Evolutionary conservation across 2,329 filamentous ascomycete genomes (phyloP).

Genomic region (Sporothrix luriei): DNA sequence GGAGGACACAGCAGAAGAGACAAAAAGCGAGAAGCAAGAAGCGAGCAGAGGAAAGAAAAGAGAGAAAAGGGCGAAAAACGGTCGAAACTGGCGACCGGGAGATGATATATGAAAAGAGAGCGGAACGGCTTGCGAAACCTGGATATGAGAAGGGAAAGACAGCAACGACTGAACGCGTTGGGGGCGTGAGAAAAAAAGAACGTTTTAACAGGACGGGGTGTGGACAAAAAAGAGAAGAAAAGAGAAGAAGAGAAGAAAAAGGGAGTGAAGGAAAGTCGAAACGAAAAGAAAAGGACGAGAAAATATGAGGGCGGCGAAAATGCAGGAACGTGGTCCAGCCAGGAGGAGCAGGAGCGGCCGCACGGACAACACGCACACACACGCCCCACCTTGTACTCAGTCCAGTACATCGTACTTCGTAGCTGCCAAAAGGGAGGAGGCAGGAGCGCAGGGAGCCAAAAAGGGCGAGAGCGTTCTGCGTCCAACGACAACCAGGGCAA

Average conservation of each 20-base stretch:
- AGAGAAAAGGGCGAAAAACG: slow-evolving; percentile 23
- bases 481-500: slow-evolving; percentile 21
- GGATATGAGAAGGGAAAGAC: slow-evolving; percentile 21
- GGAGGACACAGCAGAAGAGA: slow-evolving; percentile 22
- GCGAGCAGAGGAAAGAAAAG: slow-evolving; percentile 20
- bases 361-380: neutral
- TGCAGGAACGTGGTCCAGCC: slow-evolving; percentile 19
- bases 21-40: slow-evolving; percentile 21
- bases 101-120: slow-evolving; percentile 31
- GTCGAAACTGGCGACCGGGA: slow-evolving; percentile 35
- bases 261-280: slow-evolving; percentile 21
- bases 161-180: slow-evolving; percentile 29
- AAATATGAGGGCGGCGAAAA: neutral
- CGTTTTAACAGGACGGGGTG: neutral
- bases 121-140: slow-evolving; percentile 29
- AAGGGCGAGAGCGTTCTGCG: neutral
- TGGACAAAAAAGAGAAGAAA: slow-evolving; percentile 25
- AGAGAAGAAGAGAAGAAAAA: neutral
- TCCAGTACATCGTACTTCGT: too few species aligned
- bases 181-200: slow-evolving; percentile 21
- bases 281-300: slow-evolving; percentile 8
- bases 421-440: slow-evolving; percentile 8
- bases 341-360: slow-evolving; percentile 10
- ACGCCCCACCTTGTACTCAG: neutral
- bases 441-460: slow-evolving; percentile 12